A percentile compares a stretch with the other conserved stretches of the same genome.
These are phyloP conservation scores for Rhodomyrtus tomentosa DNA, from an alignment of 345 rosid species.

Conservation along the genomic window DNA sequence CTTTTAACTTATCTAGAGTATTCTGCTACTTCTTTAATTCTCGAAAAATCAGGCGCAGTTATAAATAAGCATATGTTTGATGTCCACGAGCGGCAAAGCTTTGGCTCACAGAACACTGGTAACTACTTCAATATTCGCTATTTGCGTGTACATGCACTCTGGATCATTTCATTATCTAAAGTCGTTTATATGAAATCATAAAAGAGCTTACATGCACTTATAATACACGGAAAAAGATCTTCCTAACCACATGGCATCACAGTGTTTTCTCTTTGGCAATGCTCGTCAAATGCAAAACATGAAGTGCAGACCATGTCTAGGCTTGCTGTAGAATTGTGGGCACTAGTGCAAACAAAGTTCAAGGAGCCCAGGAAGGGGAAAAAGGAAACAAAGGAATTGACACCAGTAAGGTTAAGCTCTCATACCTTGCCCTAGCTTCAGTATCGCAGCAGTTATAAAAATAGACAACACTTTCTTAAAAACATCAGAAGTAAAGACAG, in stretches of 20 bases:
- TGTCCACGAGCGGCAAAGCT: not conserved
- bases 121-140: not conserved
- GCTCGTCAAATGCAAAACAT: not conserved
- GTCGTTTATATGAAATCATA: not conserved
- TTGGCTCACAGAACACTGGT: not conserved
- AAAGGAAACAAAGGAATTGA: not conserved
- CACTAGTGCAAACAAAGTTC: not conserved
- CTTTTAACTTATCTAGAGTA: not conserved
- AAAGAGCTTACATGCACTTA: not conserved
- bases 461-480: constrained; percentile 82
- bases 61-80: not conserved
- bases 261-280: not conserved
- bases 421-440: constrained; percentile 97
- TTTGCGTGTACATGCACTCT: not conserved
- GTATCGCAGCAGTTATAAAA: constrained; percentile 92
- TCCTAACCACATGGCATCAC: not conserved
- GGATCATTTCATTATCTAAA: not conserved
- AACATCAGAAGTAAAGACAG: constrained; percentile 42
- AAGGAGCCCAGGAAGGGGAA: not conserved
- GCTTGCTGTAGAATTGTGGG: not conserved
- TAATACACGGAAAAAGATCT: not conserved
- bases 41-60: not conserved
- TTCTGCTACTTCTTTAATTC: not conserved
- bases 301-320: not conserved
- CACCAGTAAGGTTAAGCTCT: not conserved